Base-by-base conservation (phyloP, 495 filamentous ascomycete species). In the Hypoxylon trugodes region DNA sequence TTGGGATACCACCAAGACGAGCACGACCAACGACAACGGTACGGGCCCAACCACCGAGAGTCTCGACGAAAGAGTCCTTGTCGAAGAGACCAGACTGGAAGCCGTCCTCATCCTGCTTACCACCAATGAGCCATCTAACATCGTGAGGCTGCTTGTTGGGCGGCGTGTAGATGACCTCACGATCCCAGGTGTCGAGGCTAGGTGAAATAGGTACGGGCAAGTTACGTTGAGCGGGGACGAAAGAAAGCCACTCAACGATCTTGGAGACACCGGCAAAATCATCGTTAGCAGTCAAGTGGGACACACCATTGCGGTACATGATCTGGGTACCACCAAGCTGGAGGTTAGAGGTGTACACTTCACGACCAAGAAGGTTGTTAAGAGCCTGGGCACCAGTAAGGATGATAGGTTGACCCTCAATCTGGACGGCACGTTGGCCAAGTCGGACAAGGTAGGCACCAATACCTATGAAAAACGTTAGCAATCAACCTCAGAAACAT, bases 221-320 rank as follows among this genome's bases (percentile, higher is more conserved):
- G 67, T 88, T 86, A 77, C 93, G 96, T 83, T 91, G 92, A 73
- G 97, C 96, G 19, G 95, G 95, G 18, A 98, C 90, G 73, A 91
- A 98, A 2, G 92, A 90, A 81, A 98, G 87, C 95, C 95, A 98
- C 68, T 96, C 89, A 24, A 98, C 90, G 71, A 98, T 98, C 87
- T 96, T 96, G 77, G 90, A 89, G 10, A 98, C 92, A 84, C 95
- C 95, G 61, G 92, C 92, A 58, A 98, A 98, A 82, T 98, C 95
- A 73, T 98, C 95, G 69, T 88, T 90, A 72, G 95, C 95, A 60
- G 94, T 97, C 89, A 98, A 90, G 80, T 98, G 95, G 6, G 96
- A 98, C 21, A 98, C 96, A 85, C 95, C 95, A 73, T 98, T 98
- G 80, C 89, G 94, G 86, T 98, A 98, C 95, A 98, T 98, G 84